These are phyloP conservation scores for Bruguiera sexangula DNA, from an alignment of 345 rosid species.

Conservation along the genomic window DNA sequence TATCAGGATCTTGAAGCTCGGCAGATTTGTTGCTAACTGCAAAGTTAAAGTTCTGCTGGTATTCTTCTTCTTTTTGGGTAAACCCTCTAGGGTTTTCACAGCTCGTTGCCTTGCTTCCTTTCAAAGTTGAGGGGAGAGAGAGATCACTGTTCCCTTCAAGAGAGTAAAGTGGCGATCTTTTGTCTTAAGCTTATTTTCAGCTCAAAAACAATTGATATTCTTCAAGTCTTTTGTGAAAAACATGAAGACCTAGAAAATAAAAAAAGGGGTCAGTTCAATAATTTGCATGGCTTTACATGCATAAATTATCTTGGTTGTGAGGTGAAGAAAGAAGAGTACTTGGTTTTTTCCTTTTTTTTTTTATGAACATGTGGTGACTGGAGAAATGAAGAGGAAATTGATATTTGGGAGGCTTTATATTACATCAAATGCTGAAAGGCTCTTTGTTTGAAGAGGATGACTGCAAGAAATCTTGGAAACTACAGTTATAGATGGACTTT, in stretches of 20 bases:
- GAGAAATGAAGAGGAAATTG: neutral
- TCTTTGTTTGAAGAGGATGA: neutral
- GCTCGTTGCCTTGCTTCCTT: neutral
- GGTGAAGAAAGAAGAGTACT: neutral
- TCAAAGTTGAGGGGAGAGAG: neutral
- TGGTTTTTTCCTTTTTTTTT: too few species aligned
- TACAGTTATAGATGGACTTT: conserved; percentile 18
- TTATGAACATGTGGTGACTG: neutral
- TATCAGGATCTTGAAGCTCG: conserved; percentile 4
- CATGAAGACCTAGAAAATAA: neutral
- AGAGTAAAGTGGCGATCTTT: neutral
- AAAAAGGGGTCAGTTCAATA: conserved; percentile 9
- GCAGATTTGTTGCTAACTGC: neutral
- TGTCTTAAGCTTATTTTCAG: conserved; percentile 4
- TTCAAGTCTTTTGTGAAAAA: neutral
- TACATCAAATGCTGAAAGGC: neutral
- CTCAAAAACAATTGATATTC: neutral
- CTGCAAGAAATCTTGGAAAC: conserved; percentile 20
- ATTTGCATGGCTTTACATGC: conserved; percentile 20
- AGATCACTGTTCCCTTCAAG: neutral
- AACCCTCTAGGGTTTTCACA: neutral
- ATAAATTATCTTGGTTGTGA: neutral
- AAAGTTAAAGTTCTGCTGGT: conserved; percentile 4
- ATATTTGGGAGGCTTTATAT: neutral
- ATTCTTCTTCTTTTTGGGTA: neutral